Conservation (phyloP, 805 yeast genomes). For the Yarrowia sp. region DNA sequence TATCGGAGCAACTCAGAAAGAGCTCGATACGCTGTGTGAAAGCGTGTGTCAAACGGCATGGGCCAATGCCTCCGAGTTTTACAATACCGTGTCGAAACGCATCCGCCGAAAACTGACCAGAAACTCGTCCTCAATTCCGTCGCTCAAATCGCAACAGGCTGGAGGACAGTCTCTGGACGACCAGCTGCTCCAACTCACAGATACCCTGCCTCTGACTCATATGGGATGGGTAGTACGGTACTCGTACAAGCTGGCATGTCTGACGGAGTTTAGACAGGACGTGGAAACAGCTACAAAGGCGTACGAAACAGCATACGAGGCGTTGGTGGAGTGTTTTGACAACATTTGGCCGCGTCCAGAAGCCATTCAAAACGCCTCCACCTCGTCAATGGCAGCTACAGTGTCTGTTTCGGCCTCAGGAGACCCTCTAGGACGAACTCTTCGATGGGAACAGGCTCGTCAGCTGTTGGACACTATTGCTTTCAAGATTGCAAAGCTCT, state of each 20-base stretch:
- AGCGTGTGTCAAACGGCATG: conserved; percentile 41
- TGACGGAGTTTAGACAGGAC: conserved; percentile 49
- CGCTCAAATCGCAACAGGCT: not conserved
- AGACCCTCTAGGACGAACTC: conserved; percentile 30
- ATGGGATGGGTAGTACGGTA: conserved; percentile 49
- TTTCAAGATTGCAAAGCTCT: conserved; percentile 58
- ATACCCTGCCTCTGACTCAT: not conserved
- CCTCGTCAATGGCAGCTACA: not conserved
- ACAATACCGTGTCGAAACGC: conserved; percentile 42
- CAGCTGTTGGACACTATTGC: conserved; percentile 56
- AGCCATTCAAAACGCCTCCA: not conserved
- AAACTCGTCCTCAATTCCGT: not conserved
- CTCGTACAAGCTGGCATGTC: conserved; percentile 48
- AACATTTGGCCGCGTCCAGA: conserved; percentile 30
- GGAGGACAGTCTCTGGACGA: conserved; percentile 18
- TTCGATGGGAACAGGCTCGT: conserved; percentile 47
- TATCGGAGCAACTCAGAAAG: conserved; percentile 44
- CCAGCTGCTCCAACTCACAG: not conserved
- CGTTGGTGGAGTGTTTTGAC: conserved; percentile 44
- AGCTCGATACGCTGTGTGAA: conserved; percentile 42
- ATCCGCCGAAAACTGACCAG: conserved; percentile 41
- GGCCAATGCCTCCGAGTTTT: conserved; percentile 47
- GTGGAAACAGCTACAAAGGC: conserved; percentile 49
- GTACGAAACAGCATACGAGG: conserved; percentile 54
- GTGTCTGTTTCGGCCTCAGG: not conserved